Evolutionary conservation across 2,329 filamentous ascomycete species (phyloP).

Genomic region (Thyridium curvatum): DNA sequence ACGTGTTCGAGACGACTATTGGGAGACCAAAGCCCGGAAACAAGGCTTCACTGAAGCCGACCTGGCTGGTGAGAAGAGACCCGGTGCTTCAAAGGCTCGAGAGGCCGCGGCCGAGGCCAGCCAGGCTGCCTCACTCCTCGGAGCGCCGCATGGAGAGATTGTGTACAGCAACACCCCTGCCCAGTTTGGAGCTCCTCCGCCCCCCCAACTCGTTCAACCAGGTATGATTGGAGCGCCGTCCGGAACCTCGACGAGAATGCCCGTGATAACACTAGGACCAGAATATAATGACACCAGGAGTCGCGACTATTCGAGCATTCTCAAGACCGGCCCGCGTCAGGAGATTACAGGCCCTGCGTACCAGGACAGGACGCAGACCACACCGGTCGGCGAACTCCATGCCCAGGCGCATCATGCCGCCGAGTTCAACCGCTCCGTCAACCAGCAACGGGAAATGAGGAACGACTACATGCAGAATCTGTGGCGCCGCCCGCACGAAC

Average conservation of each 20-base stretch:
- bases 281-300: slow-evolving; percentile 71
- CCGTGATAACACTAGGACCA: slow-evolving; percentile 77
- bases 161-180: slow-evolving; percentile 73
- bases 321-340: slow-evolving; percentile 74
- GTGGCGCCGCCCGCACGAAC: slow-evolving; percentile 80
- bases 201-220: slow-evolving; percentile 64
- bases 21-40: slow-evolving; percentile 94
- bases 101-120: slow-evolving; percentile 68
- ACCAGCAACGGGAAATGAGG: slow-evolving; percentile 72
- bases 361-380: slow-evolving; percentile 76
- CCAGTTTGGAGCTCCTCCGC: slow-evolving; percentile 59
- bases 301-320: slow-evolving; percentile 75
- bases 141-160: slow-evolving; percentile 74
- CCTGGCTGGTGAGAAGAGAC: slow-evolving; percentile 89
- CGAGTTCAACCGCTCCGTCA: slow-evolving; percentile 83
- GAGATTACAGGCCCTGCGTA: slow-evolving; percentile 85
- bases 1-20: slow-evolving; percentile 94
- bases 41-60: slow-evolving; percentile 98
- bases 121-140: slow-evolving; percentile 54
- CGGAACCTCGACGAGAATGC: slow-evolving; percentile 65
- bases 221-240: slow-evolving; percentile 61
- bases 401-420: slow-evolving; percentile 83
- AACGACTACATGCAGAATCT: slow-evolving; percentile 73
- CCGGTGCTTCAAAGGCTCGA: slow-evolving; percentile 81
- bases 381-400: slow-evolving; percentile 70